Evolutionary conservation across 2,329 filamentous ascomycete species (phyloP), one percentile per base, ranked within the genome.

Genomic region (Calonectria leucothoes): DNA sequence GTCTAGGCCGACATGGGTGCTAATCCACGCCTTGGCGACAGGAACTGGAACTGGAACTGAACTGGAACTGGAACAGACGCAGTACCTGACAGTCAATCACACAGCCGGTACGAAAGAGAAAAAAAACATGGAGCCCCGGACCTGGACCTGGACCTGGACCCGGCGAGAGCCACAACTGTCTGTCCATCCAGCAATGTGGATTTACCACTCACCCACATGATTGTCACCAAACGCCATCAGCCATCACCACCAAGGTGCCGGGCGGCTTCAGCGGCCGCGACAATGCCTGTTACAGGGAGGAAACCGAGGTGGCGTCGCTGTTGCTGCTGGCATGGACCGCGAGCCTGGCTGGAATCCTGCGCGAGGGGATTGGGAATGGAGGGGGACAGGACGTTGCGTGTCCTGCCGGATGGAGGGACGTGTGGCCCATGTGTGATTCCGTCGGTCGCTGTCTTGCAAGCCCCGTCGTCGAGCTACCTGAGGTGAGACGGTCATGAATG

Each of bases 31-130:
- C 33, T 52, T 52, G 70, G 52, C 51, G 51, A 57, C 55, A 69
- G 42, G 66, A 61, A 68, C 76, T 73, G 74, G 74, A 72, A 61
- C 63, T 61, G 59, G 59, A 64, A 64, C 59, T 31, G 59, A 48
- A 31, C 37, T 45, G 59, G 59, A 64, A 64, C 59, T 45, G 59
- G 37, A 64, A 64, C 59, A 31, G 59, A 45, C 39, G 59, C 59
- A 48, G 59, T 48, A 72, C 27, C 31, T 48, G 65, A 73, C 65
- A 55, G 65, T 52, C 49, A 68, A 68, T 59, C 70, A 71, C 70
- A 71, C 59, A 75, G 31, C 55, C 27, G 23, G 45, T 37, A 48
- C 42, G 66, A 61, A 49, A 29, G 39, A 66, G 25, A 55, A 55
- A 39, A 45, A 45, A 64, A 42, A 14, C 66, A 52, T 51, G 64